phyloP scores from a whole-genome alignment of 1,284 basidiomycete species.

The Moesziomyces antarcticus region DNA sequence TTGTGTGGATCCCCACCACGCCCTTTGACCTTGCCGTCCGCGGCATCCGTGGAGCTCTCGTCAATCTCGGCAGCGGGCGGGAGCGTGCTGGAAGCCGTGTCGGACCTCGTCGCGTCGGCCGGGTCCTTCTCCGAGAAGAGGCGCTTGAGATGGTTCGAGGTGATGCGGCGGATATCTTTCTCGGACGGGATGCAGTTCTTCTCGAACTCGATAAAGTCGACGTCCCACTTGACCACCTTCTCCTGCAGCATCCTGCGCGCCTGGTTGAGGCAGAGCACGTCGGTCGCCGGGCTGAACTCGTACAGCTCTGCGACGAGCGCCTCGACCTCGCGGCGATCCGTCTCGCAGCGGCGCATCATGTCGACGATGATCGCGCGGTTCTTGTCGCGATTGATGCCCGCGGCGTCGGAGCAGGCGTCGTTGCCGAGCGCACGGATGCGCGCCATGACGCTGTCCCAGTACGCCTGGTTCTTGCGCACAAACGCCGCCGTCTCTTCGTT shows the following conservation, averaged over 20 bases:
- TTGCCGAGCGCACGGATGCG: slow-evolving; percentile 71
- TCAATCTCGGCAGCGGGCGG: slow-evolving; percentile 65
- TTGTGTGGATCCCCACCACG: slow-evolving; percentile 15
- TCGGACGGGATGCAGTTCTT: slow-evolving; percentile 69
- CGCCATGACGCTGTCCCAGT: slow-evolving; percentile 73
- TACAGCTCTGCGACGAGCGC: slow-evolving; percentile 76
- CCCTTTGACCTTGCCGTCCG: slow-evolving; percentile 19
- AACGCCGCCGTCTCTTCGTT: slow-evolving; percentile 86
- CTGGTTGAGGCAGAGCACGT: slow-evolving; percentile 87
- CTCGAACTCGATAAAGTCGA: slow-evolving; percentile 76
- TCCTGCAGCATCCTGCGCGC: slow-evolving; percentile 89
- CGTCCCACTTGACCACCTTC: slow-evolving; percentile 95
- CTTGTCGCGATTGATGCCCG: slow-evolving; percentile 46
- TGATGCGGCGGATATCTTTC: slow-evolving; percentile 67
- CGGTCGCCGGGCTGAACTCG: slow-evolving; percentile 72
- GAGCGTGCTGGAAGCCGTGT: slow-evolving; percentile 31
- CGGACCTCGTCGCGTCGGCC: slow-evolving; percentile 43
- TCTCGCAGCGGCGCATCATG: slow-evolving; percentile 42
- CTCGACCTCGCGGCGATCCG: slow-evolving; percentile 74
- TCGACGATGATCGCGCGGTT: slow-evolving; percentile 45
- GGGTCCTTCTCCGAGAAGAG: slow-evolving; percentile 71
- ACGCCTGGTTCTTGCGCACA: slow-evolving; percentile 76
- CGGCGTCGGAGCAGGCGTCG: slow-evolving; percentile 57
- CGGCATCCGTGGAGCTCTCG: slow-evolving; percentile 45
- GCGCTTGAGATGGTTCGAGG: slow-evolving; percentile 69